These are phyloP conservation scores for Candida hispaniensis DNA, from an alignment of 805 yeast genomes.

Conservation along the genomic window DNA sequence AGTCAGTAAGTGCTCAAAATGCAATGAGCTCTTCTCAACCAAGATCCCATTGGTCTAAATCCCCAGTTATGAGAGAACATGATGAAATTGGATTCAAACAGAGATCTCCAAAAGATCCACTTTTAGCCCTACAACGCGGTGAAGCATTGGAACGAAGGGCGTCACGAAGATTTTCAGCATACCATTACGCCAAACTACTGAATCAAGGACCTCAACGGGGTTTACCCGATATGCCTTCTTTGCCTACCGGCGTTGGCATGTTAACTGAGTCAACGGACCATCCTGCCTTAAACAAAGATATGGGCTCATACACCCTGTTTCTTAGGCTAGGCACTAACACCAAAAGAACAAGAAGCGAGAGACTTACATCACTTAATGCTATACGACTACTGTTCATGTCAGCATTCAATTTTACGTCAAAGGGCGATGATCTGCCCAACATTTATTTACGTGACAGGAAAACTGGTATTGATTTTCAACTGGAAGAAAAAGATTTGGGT, in stretches of 20 bases:
- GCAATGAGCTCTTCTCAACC: too few species aligned
- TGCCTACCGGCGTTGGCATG: constrained; percentile 20
- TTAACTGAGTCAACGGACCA: constrained; percentile 18
- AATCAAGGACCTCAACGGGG: constrained; percentile 28
- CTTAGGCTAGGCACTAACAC: constrained; percentile 6
- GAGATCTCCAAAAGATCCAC: too few species aligned
- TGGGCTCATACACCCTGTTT: background rate
- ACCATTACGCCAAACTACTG: constrained; percentile 71
- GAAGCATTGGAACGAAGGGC: constrained; percentile 85
- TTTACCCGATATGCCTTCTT: constrained; percentile 23
- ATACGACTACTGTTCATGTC: constrained; percentile 66
- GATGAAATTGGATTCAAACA: too few species aligned
- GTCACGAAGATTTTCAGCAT: constrained; percentile 86
- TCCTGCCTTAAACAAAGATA: constrained; percentile 12
- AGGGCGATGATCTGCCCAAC: constrained; percentile 60
- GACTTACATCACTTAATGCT: constrained; percentile 23
- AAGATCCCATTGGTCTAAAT: too few species aligned
- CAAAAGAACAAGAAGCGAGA: constrained; percentile 25
- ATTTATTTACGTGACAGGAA: constrained; percentile 57
- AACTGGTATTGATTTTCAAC: constrained; percentile 58
- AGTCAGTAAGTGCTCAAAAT: too few species aligned
- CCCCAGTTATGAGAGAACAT: too few species aligned
- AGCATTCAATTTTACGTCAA: constrained; percentile 75
- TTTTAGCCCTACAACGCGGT: constrained; percentile 68
- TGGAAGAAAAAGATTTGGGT: constrained; percentile 55